These are phyloP conservation scores for Sphagnurus paluster DNA, from an alignment of 1,284 basidiomycete species.

Conservation along the genomic window DNA sequence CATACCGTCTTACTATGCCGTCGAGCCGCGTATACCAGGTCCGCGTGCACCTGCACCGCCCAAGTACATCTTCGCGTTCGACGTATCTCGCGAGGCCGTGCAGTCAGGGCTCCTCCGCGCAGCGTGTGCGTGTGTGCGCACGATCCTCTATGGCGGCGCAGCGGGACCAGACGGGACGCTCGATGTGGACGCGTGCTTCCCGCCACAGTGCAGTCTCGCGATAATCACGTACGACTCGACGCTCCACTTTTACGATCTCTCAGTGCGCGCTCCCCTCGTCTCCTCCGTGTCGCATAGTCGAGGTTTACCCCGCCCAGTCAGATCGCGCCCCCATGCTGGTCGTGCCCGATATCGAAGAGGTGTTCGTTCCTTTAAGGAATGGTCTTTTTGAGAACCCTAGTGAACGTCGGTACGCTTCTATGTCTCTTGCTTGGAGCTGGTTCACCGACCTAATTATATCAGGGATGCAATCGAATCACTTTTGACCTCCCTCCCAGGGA, in stretches of 20 bases:
- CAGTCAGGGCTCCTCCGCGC: conserved; percentile 75
- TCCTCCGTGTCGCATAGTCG: conserved; percentile 13
- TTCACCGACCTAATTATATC: conserved; percentile 2
- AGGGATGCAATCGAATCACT: conserved; percentile 64
- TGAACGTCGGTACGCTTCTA: conserved; percentile 58
- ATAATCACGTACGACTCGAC: conserved; percentile 86
- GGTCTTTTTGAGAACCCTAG: conserved; percentile 82
- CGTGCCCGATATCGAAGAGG: conserved; percentile 88
- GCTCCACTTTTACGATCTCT: conserved; percentile 90
- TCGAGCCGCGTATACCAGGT: conserved; percentile 46
- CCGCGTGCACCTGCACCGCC: conserved; percentile 67
- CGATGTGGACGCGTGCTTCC: conserved; percentile 53
- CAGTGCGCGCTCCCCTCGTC: conserved; percentile 58
- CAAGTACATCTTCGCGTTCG: conserved; percentile 86
- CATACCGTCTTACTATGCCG: conserved; percentile 50
- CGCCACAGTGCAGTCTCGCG: conserved; percentile 58
- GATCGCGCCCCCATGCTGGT: conserved; percentile 78
- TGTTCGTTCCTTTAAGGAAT: conserved; percentile 80
- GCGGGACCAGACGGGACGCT: conserved; percentile 38
- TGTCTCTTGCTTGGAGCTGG: conserved; percentile 12
- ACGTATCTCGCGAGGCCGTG: conserved; percentile 77
- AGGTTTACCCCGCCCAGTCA: conserved; percentile 42
- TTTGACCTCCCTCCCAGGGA: conserved; percentile 66
- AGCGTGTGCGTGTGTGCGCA: conserved; percentile 67
- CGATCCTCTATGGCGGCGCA: conserved; percentile 69